Percentiles rank a stretch among this genome's conserved stretches.
These are phyloP conservation scores for Sclerotinia subarctica DNA, from an alignment of 2,329 filamentous ascomycete genomes.

Conservation along the genomic window DNA sequence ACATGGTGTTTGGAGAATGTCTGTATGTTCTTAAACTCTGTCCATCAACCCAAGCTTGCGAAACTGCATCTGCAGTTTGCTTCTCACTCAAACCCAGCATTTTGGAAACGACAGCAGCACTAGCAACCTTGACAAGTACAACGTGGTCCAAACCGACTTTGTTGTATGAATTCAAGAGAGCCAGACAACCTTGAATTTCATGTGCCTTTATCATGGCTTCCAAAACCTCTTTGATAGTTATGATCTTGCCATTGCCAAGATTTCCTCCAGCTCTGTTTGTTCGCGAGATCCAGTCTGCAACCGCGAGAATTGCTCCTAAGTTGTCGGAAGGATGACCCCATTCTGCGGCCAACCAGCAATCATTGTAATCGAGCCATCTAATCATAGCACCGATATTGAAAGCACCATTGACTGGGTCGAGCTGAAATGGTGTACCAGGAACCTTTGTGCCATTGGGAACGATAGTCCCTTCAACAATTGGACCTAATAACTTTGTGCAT, in stretches of 20 bases:
- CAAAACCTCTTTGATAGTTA: constrained; percentile 85
- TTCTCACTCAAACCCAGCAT: constrained; percentile 86
- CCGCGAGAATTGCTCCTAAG: constrained; percentile 90
- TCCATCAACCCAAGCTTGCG: constrained; percentile 96
- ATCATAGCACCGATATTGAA: constrained; percentile 99
- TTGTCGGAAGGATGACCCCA: constrained; percentile 99
- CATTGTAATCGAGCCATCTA: constrained; percentile 99
- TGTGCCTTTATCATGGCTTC: constrained; percentile 99
- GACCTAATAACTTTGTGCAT: constrained; percentile 91
- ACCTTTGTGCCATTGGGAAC: constrained; percentile 92
- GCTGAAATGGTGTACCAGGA: constrained; percentile 86
- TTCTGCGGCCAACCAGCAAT: constrained; percentile 98
- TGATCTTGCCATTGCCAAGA: constrained; percentile 80
- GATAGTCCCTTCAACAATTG: constrained; percentile 81
- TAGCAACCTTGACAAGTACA: constrained; percentile 95
- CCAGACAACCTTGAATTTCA: constrained; percentile 96
- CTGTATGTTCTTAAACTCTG: constrained; percentile 95
- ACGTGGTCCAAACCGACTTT: constrained; percentile 98
- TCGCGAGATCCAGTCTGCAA: constrained; percentile 95
- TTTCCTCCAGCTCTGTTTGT: constrained; percentile 75
- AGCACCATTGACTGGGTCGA: constrained; percentile 91
- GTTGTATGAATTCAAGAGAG: constrained; percentile 97
- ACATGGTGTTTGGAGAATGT: constrained; percentile 99
- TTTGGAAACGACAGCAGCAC: constrained; percentile 88
- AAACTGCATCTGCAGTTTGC: constrained; percentile 92